Evolutionary conservation across 2,329 filamentous ascomycete species (phyloP), one percentile per base, ranked within the genome.

Genomic region (Hirsutella rhossiliensis): DNA sequence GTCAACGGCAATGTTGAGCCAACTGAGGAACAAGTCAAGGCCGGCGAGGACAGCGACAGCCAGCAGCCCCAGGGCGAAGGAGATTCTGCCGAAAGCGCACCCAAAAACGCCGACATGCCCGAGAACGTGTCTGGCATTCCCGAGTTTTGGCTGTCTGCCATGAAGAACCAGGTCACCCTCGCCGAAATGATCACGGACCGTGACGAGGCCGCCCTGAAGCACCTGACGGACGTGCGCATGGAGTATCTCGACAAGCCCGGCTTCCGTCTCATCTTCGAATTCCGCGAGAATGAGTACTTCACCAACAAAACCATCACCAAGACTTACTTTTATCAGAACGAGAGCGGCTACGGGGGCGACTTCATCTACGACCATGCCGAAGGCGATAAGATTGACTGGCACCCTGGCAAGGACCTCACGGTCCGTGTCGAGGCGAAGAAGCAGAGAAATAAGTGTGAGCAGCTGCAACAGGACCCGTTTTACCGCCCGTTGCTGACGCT

Each of bases 341-440:
- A 98, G 77, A 96, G 84, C 58, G 92, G 92, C 47, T 98, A 98
- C 60, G 92, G 90, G 55, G 94, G 92, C 54, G 94, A 98, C 66
- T 98, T 97, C 71, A 97, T 98, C 67, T 98, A 98, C 64, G 92
- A 98, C 64, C 92, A 98, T 62, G 92, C 94, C 46, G 90, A 98
- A 66, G 92, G 94, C 52, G 87, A 95, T 64, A 92, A 94, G 76
- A 94, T 98, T 59, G 84, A 96, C 56, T 98, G 92, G 92, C 92
- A 94, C 71, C 71, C 81, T 11, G 84, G 84, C 58, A 88, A 94
- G 67, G 92, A 98, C 61, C 73, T 98, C 56, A 98, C 92, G 39
- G 85, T 97, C 52, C 83, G 87, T 54, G 73, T 97, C 48, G 92
- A 98, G 76, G 94, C 87, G 76, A 98, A 98, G 80, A 98, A 98